Evolutionary conservation across 1,139 yeast species (phyloP), one percentile per base, ranked within the genome.

Genomic region (Spathaspora sp.): DNA sequence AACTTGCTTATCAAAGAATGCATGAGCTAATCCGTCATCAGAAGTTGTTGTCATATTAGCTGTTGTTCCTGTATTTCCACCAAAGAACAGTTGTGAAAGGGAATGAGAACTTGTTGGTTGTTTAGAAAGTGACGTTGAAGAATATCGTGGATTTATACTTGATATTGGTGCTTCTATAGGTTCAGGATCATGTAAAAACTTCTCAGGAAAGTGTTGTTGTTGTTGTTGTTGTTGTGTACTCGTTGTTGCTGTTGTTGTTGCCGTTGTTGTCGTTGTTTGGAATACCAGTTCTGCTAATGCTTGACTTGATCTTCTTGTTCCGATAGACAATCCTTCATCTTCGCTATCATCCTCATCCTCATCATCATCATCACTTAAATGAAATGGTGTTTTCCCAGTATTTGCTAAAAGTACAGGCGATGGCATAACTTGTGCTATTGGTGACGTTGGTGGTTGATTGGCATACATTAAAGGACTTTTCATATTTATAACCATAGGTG

Each of bases 221-320:
- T 42, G 46, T 13, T 23, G 26, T 8, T 43, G 39, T 25, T 17
- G 39, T n/a, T 51, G 43, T 13, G 41, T 55, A n/a, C n/a, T n/a
- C 50, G 43, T 13, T 4, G 41, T 54, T 11, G 44, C 8, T 2
- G 41, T 42, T 3, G 26, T 8, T 43, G 40, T 25, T 15, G 39
- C 11, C 50, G 43, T 13, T 4, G 41, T 54, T 11, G 44, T 9
- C 2, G 41, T 42, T 3, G 29, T 56, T 27, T 63, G 63, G 56
- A 72, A 71, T n/a, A 72, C 70, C 65, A 63, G 76, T 48, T 74
- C 76, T 5, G 78, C 78, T 48, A 74, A 62, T n/a, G 74, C 68
- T 51, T 73, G 78, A 57, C 76, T 70, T 7, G 78, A 72, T 39
- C 64, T 63, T 50, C 72, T 58, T 1, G 79, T 65, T 3, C 68